Evolutionary conservation across 306 rosid genomes (phyloP), one percentile per base, ranked within the genome.

Genomic region (Quercus ilex): DNA sequence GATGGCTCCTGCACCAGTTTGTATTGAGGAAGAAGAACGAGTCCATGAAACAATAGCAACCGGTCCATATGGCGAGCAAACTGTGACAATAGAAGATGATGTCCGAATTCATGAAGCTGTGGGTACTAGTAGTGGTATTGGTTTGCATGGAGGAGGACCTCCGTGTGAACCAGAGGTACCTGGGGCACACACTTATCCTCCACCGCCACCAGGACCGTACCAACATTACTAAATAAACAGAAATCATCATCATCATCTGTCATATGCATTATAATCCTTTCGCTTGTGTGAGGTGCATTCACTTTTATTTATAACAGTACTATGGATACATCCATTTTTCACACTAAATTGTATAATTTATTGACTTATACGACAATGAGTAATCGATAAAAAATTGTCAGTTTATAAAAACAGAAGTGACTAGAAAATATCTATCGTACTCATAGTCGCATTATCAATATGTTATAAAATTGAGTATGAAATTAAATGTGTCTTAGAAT

Each of bases 1-100:
- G 5, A 19, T 83, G 80, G 73, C 81, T 56, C 87, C 92, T 10
- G 69, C 87, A 13, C 60, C 84, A 0, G 73, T 75, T 52, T 86
- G 79, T 69, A 82, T 69, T 2, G 81, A 69, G n/a, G 83, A 83
- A 64, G 71, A 74, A 21, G 77, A 63, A 18, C 53, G 55, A 53
- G 51, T 18, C 20, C 72, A 11, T n/a, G 72, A 35, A 68, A 8
- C 38, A 28, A 4, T 71, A 6, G 7, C 62, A 75, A n/a, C 21
- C 35, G 23, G 31, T 35, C 55, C 35, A 14, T 74, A 53, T 69
- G 64, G 55, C 31, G 43, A n/a, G 51, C 74, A 38, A 28, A 18
- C 49, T 5, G 25, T 5, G 6, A 56, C 63, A 17, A 21, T 64
- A 62, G 73, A 70, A 23, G 78, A 75, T 25, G 75, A 19, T 38